These are phyloP conservation scores for Histomonas meleagridis DNA, from an alignment of 208 protist genomes.

Conservation along the genomic window DNA sequence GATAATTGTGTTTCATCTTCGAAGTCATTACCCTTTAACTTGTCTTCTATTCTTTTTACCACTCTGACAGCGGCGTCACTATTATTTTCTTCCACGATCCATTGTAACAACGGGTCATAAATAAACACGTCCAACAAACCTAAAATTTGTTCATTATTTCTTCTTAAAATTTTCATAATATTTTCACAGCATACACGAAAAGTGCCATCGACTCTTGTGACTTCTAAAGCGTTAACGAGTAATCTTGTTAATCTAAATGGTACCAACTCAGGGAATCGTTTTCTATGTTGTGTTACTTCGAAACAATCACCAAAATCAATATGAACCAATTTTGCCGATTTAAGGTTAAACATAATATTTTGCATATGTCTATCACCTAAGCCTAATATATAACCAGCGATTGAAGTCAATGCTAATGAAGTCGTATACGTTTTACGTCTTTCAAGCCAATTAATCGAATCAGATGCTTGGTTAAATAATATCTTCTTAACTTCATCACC, in stretches of 20 bases:
- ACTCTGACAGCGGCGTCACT: not conserved
- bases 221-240: constrained; percentile 50
- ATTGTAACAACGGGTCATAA: not conserved
- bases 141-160: not conserved
- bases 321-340: constrained; percentile 47
- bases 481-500: not conserved
- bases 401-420: not conserved
- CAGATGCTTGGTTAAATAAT: not conserved
- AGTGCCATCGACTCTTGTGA: constrained; percentile 59
- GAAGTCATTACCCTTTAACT: not conserved
- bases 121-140: not conserved
- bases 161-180: not conserved
- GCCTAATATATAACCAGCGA: constrained; percentile 21
- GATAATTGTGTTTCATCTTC: not conserved
- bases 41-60: not conserved
- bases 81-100: not conserved
- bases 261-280: constrained; percentile 43
- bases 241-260: constrained; percentile 54
- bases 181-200: constrained; percentile 70
- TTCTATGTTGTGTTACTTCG: constrained; percentile 39
- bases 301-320: constrained; percentile 51
- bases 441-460: not conserved
- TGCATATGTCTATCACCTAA: not conserved
- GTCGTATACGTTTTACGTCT: not conserved
- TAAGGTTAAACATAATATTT: constrained; percentile 41